These are phyloP conservation scores for Jaminaea rosea DNA, from an alignment of 1,284 basidiomycete genomes.

Conservation along the genomic window DNA sequence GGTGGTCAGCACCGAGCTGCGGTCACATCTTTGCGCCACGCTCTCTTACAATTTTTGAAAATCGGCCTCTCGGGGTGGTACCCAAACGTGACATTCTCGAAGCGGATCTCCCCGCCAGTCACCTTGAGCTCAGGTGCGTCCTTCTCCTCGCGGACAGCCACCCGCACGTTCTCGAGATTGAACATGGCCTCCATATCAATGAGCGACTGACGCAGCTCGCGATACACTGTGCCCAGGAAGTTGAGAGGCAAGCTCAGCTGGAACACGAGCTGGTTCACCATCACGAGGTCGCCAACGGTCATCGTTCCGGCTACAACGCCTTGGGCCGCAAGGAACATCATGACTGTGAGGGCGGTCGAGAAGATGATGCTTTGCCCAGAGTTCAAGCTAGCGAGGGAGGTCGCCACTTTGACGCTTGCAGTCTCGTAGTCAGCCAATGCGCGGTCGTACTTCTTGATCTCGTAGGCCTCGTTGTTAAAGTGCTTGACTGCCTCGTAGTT, in stretches of 20 bases:
- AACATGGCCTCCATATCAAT: slow-evolving; percentile 95
- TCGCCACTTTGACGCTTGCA: slow-evolving; percentile 86
- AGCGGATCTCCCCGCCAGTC: slow-evolving; percentile 73
- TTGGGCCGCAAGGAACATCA: slow-evolving; percentile 94
- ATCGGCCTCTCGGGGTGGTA: slow-evolving; percentile 86
- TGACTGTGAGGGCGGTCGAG: slow-evolving; percentile 77
- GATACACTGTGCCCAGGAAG: slow-evolving; percentile 92
- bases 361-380: slow-evolving; percentile 96
- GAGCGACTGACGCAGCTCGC: slow-evolving; percentile 86
- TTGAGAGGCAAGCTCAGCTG: slow-evolving; percentile 91
- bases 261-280: slow-evolving; percentile 99
- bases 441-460: slow-evolving; percentile 83
- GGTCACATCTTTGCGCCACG: no score
- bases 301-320: slow-evolving; percentile 88
- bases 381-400: slow-evolving; percentile 83
- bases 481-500: slow-evolving; percentile 99
- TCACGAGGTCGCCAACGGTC: slow-evolving; percentile 95
- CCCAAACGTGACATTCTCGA: slow-evolving; percentile 83
- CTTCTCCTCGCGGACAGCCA: slow-evolving; percentile 64
- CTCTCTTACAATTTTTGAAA: slow-evolving; percentile 61
- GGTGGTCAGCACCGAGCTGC: no score
- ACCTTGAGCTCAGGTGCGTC: slow-evolving; percentile 62
- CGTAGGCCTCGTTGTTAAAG: slow-evolving; percentile 92
- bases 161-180: slow-evolving; percentile 76
- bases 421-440: slow-evolving; percentile 81